A percentile compares a stretch with the other conserved stretches of the same genome.
phyloP scores from a whole-genome alignment of 805 yeast genomes.

The Metschnikowia arizonensis region DNA sequence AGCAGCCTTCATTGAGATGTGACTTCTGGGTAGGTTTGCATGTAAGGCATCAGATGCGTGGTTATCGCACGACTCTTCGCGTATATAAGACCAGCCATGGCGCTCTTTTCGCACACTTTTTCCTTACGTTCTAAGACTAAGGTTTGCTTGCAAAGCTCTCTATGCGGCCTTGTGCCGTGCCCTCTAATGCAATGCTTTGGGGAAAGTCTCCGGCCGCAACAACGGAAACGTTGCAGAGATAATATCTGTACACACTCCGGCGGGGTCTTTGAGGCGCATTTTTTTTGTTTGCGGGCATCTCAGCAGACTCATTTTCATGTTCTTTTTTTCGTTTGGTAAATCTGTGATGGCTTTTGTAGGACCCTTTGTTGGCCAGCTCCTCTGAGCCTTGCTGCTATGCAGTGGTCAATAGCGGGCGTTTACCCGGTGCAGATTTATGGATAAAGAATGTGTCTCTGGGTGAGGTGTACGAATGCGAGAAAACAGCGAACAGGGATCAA shows the following conservation, averaged over 20 bases:
- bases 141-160: slow-evolving; percentile 78
- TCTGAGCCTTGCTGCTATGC: slow-evolving; percentile 13
- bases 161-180: slow-evolving; percentile 30
- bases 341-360: slow-evolving; percentile 8
- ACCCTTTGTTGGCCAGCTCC: slow-evolving; percentile 12
- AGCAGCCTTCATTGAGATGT: too few relatives aligned
- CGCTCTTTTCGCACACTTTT: slow-evolving; percentile 10
- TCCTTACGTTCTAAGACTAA: slow-evolving; percentile 60
- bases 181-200: slow-evolving; percentile 52
- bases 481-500: neutral
- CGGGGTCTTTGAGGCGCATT: slow-evolving; percentile 2
- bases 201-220: slow-evolving; percentile 83
- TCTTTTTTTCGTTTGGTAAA: neutral
- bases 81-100: neutral
- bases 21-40: too few relatives aligned
- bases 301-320: neutral
- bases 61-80: slow-evolving; percentile 10
- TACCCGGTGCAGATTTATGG: slow-evolving; percentile 1
- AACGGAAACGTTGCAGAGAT: slow-evolving; percentile 54
- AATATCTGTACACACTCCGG: slow-evolving; percentile 8
- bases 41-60: neutral
- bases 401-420: slow-evolving; percentile 8
- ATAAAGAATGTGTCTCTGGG: neutral
- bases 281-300: neutral
- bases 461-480: neutral